Evolutionary conservation across 345 rosid species (phyloP).

Genomic region (Brassica cretica): DNA sequence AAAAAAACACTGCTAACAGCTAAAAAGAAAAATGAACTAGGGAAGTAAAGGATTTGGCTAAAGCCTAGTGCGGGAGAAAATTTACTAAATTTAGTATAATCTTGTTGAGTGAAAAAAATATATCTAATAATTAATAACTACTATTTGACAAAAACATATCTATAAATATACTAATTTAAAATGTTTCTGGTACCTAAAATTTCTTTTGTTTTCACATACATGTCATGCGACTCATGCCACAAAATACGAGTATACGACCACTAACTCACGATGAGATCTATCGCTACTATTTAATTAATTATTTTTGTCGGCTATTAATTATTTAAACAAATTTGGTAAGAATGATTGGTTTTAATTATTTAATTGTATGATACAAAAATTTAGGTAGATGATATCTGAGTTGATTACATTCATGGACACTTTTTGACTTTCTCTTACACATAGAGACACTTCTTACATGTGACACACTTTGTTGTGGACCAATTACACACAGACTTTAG

Average conservation of each 20-base stretch:
- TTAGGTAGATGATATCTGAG: no score
- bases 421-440: no score
- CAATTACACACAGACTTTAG: no score
- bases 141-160: background rate
- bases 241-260: background rate
- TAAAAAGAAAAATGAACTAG: background rate
- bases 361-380: background rate
- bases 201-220: background rate
- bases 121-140: background rate
- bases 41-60: background rate
- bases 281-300: background rate
- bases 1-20: background rate
- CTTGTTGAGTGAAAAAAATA: background rate
- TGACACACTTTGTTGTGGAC: no score
- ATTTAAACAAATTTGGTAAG: background rate
- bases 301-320: background rate
- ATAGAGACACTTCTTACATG: no score
- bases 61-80: background rate
- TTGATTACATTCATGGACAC: no score
- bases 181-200: background rate
- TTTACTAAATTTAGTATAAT: background rate
- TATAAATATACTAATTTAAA: background rate
- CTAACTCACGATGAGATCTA: background rate
- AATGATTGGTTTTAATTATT: background rate
- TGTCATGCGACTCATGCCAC: background rate